Percentiles rank a stretch among this genome's conserved stretches.
phyloP scores from a whole-genome alignment of 345 rosid species.

The Melaleuca alternifolia region DNA sequence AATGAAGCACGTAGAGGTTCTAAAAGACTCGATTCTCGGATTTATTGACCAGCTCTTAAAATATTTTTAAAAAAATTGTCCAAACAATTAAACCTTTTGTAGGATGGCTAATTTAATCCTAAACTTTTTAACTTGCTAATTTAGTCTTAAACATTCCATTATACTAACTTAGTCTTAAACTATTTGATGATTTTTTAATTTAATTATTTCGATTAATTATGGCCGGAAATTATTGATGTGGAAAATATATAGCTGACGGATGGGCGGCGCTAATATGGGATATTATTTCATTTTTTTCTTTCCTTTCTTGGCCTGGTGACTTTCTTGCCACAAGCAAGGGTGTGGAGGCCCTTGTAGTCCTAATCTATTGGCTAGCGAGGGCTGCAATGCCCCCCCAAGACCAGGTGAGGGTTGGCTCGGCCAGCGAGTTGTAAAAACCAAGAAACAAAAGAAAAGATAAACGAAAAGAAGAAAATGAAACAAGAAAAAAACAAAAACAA shows the following conservation, averaged over 20 bases:
- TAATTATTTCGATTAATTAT: too few species aligned
- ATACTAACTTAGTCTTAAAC: too few species aligned
- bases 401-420: fast-evolving
- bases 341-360: fast-evolving
- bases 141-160: fast-evolving
- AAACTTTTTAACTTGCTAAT: not conserved
- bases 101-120: fast-evolving
- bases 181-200: fast-evolving
- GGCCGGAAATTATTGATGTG: too few species aligned
- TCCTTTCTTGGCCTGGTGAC: fast-evolving
- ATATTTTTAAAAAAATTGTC: too few species aligned
- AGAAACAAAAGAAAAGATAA: too few species aligned
- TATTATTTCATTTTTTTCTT: too few species aligned
- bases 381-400: fast-evolving
- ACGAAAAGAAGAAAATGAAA: too few species aligned
- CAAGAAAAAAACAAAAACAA: too few species aligned
- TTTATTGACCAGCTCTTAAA: not conserved
- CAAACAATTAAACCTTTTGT: too few species aligned
- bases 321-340: not conserved
- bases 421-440: fast-evolving
- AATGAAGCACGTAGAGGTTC: not conserved
- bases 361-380: fast-evolving
- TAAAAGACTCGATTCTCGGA: not conserved
- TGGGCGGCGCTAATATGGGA: fast-evolving
- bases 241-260: too few species aligned